Conservation (phyloP, 176 grass and related monocot species). For the Leersia perrieri region DNA sequence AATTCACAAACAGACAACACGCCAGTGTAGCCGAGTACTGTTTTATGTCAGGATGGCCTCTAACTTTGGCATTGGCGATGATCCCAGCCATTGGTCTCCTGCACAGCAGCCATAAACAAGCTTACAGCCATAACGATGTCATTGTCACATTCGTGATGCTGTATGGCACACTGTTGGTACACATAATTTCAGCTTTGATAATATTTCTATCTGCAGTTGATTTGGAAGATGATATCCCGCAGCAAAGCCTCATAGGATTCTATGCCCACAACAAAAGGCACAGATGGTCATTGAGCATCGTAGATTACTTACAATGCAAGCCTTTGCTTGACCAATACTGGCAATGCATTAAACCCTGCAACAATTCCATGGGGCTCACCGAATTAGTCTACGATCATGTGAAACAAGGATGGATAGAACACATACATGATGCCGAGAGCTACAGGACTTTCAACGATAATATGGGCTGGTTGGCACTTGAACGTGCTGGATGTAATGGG, state of each 20-base stretch:
- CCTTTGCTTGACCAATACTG: neutral
- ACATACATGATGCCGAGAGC: neutral
- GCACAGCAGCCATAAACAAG: neutral
- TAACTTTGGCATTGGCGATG: neutral
- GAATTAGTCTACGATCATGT: accelerated
- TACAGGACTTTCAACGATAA: neutral
- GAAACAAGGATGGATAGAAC: neutral
- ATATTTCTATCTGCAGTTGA: accelerated
- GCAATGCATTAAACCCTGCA: too few species aligned
- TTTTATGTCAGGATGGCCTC: accelerated
- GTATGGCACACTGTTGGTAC: neutral
- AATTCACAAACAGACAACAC: neutral
- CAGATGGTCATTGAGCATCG: neutral
- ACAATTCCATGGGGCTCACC: neutral
- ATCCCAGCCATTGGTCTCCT: neutral
- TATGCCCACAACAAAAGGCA: neutral
- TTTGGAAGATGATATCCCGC: neutral
- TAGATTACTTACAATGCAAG: neutral
- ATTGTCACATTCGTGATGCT: neutral
- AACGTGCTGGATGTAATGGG: neutral
- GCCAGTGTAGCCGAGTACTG: too few species aligned
- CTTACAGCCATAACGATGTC: neutral
- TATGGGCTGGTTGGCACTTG: neutral
- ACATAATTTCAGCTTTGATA: accelerated
- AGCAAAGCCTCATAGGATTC: neutral